Conservation (phyloP, 495 filamentous ascomycete species). For the Tuber magnatum region DNA sequence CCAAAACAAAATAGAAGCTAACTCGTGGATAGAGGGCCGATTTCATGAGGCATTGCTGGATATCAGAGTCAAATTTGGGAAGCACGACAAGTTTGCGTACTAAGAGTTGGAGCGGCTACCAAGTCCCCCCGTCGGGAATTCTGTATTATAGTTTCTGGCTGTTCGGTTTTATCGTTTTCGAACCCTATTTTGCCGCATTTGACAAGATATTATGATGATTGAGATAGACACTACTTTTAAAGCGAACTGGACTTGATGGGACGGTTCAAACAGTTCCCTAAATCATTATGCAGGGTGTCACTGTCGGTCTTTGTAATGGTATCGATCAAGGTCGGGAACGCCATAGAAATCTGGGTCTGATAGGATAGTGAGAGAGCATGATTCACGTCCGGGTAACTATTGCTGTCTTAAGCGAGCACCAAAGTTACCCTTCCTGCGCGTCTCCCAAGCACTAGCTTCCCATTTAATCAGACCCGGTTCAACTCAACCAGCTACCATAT, state of each 20-base stretch:
- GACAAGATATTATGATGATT: background rate
- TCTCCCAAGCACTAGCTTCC: constrained; percentile 15
- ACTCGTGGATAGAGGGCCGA: constrained; percentile 57
- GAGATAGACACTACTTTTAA: background rate
- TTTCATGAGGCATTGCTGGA: constrained; percentile 85
- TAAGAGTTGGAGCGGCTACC: background rate
- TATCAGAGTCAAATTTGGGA: constrained; percentile 76
- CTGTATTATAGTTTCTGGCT: background rate
- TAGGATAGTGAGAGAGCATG: background rate
- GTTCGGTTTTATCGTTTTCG: background rate
- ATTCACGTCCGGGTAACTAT: constrained; percentile 23
- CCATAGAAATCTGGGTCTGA: background rate
- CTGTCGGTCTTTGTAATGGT: background rate
- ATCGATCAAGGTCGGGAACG: background rate
- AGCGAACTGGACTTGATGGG: background rate
- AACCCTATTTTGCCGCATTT: background rate
- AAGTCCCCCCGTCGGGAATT: background rate
- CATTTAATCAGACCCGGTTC: constrained; percentile 9
- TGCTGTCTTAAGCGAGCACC: background rate
- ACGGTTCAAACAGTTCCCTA: background rate
- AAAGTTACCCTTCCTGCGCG: constrained; percentile 34
- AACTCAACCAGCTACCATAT: constrained; percentile 1
- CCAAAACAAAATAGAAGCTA: constrained; percentile 1
- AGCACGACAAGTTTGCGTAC: constrained; percentile 88
- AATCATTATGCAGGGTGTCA: background rate